A percentile compares a stretch with the other conserved stretches of the same genome.
Evolutionary conservation across 352 stramenopile genomes (phyloP).

Genomic region (Globisporangium radiosum): DNA sequence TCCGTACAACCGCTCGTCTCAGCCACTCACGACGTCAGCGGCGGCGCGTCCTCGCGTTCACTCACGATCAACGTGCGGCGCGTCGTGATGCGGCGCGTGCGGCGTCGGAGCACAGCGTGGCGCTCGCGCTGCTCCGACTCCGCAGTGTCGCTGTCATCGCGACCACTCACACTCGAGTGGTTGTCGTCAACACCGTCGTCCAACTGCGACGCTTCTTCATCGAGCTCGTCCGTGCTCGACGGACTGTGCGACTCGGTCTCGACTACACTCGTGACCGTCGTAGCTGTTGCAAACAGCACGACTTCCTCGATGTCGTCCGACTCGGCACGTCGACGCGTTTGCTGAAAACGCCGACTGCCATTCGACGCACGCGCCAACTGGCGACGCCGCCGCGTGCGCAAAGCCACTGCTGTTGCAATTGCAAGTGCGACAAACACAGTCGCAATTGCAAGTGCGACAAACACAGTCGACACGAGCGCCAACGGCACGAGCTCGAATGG

Average conservation of each 20-base stretch:
- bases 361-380: neutral
- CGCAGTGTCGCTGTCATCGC: neutral
- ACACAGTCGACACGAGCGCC: too few relatives aligned
- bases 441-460: conserved; percentile 14
- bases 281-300: conserved; percentile 20
- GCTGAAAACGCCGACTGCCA: neutral
- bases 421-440: conserved; percentile 13
- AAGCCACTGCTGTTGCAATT: conserved; percentile 19
- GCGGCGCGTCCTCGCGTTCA: neutral
- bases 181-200: neutral
- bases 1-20: neutral
- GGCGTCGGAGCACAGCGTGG: neutral
- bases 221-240: neutral
- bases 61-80: neutral
- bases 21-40: neutral
- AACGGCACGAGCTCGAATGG: too few relatives aligned
- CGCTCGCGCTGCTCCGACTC: neutral
- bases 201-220: neutral
- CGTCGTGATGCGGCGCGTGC: neutral
- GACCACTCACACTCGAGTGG: neutral
- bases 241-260: neutral
- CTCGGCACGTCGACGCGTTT: conserved; percentile 17
- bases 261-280: neutral
- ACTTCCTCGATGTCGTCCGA: conserved; percentile 25
- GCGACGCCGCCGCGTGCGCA: conserved; percentile 18